Base-by-base conservation (phyloP, 2,329 filamentous ascomycete species). In the Botryotinia calthae region DNA sequence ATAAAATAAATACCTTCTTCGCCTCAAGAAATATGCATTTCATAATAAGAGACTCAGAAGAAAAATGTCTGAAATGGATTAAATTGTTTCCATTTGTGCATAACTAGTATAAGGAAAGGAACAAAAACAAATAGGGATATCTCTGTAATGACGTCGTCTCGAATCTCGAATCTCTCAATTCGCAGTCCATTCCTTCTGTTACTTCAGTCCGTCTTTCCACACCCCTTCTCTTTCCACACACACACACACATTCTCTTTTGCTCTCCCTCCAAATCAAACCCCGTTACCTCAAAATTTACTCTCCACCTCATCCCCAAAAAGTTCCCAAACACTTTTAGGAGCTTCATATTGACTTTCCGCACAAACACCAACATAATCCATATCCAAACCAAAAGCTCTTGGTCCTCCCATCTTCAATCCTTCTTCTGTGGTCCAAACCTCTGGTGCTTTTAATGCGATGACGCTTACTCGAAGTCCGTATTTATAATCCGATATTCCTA, bases 401-500 rank as follows among this genome's bases (percentile, higher is more conserved):
- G 83, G 84, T 0, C 83, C 83, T 54, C 83, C 83, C 69, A 84
- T 77, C 54, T 80, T 79, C 72, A 85, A 74, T 0, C 82, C 83
- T 67, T 79, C 76, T 66, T 80, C 74, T 9, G 79, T 81, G 9
- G 75, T 86, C 86, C 86, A 88, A 18, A 86, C 75, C 0, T 85
- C 85, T 73, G 86, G 85, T 1, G 85, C 84, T 3, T 85, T 81
- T 46, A 88, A 79, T 0, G 82, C 86, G 73, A 88, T 84, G 0
- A 88, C 86, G 46, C 79, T 84, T 0, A 87, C 86, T 6, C 83
- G 80, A 4, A 87, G 75, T 0, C 86, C 86, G 71, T 87, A 88
- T 16, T 86, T 82, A 44, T 86, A 79, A 37, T 87, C 85, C 22
- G 84, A 83, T 0, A 85, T 85, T 0, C 85, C 85, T 7, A 87